These are phyloP conservation scores for Tetramitus jugosus DNA, from an alignment of 208 protist genomes.

Conservation along the genomic window DNA sequence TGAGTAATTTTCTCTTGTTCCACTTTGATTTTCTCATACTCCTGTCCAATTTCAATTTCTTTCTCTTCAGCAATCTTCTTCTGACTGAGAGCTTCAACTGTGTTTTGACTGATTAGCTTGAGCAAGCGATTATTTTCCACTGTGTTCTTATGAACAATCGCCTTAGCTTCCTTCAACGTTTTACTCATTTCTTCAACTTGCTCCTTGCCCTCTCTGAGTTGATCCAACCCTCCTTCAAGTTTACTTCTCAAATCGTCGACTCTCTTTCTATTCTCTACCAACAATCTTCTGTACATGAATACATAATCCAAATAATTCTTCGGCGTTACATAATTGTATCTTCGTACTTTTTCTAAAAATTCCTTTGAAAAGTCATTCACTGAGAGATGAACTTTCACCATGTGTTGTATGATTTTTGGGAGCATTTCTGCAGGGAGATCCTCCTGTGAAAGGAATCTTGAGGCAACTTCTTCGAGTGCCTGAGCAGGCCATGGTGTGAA, in stretches of 20 bases:
- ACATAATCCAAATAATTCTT: slow-evolving; percentile 98
- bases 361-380: slow-evolving; percentile 67
- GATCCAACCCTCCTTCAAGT: slow-evolving; percentile 89
- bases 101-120: slow-evolving; percentile 71
- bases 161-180: slow-evolving; percentile 81
- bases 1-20: slow-evolving; percentile 81
- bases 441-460: slow-evolving; percentile 46
- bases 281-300: slow-evolving; percentile 81
- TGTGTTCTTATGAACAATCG: slow-evolving; percentile 84
- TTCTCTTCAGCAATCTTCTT: slow-evolving; percentile 71
- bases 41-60: slow-evolving; percentile 74
- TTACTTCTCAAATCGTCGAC: slow-evolving; percentile 85
- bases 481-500: slow-evolving; percentile 94
- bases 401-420: slow-evolving; percentile 77
- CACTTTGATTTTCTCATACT: slow-evolving; percentile 75
- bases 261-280: slow-evolving; percentile 78
- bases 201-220: slow-evolving; percentile 83
- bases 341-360: slow-evolving; percentile 81
- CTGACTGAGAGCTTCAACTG: slow-evolving; percentile 71
- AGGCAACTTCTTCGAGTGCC: slow-evolving; percentile 85
- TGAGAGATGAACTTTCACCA: slow-evolving; percentile 86
- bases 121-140: slow-evolving; percentile 81
- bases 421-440: slow-evolving; percentile 75
- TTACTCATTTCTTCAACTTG: slow-evolving; percentile 90
- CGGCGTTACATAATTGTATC: slow-evolving; percentile 94